Evolutionary conservation across 2,329 filamentous ascomycete genomes (phyloP).

Genomic region (Hypoxylon sp.): DNA sequence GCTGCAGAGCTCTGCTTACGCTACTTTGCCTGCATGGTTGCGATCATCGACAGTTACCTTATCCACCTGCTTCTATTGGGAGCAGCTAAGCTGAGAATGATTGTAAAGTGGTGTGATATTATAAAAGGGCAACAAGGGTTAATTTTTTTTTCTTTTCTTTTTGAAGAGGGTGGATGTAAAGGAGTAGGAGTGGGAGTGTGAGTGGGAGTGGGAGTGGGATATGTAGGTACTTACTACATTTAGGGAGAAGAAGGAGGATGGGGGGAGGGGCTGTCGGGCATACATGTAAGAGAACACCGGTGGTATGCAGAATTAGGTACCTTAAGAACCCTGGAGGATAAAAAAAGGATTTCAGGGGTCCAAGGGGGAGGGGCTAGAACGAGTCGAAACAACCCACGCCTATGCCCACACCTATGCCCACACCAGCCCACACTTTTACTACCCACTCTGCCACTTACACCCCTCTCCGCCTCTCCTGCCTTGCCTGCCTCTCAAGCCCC

Average conservation of each 20-base stretch:
- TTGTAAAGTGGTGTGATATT: constrained; percentile 39
- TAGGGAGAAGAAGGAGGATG: neutral
- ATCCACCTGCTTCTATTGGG: constrained; percentile 26
- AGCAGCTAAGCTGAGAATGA: constrained; percentile 7
- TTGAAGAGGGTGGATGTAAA: constrained; percentile 2
- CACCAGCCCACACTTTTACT: constrained; percentile 35
- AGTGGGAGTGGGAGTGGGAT: neutral
- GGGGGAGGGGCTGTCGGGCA: neutral
- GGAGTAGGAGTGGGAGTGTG: constrained; percentile 2
- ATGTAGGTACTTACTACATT: neutral
- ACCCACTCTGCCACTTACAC: constrained; percentile 29
- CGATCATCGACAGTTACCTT: constrained; percentile 13
- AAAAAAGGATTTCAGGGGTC: constrained; percentile 11
- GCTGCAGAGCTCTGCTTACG: neutral
- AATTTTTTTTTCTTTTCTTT: no score
- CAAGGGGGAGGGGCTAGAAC: constrained; percentile 28
- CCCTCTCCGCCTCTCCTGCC: constrained; percentile 21
- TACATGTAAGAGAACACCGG: no score
- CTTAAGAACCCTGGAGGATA: constrained; percentile 6
- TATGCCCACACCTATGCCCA: constrained; percentile 21
- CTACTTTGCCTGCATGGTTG: neutral
- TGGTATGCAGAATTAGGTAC: no score
- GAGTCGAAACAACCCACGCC: constrained; percentile 33
- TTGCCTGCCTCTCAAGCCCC: constrained; percentile 29
- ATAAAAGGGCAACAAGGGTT: constrained; percentile 23